Base-by-base conservation (phyloP, 495 filamentous ascomycete genomes). In the Aspergillus olivimuriae region DNA sequence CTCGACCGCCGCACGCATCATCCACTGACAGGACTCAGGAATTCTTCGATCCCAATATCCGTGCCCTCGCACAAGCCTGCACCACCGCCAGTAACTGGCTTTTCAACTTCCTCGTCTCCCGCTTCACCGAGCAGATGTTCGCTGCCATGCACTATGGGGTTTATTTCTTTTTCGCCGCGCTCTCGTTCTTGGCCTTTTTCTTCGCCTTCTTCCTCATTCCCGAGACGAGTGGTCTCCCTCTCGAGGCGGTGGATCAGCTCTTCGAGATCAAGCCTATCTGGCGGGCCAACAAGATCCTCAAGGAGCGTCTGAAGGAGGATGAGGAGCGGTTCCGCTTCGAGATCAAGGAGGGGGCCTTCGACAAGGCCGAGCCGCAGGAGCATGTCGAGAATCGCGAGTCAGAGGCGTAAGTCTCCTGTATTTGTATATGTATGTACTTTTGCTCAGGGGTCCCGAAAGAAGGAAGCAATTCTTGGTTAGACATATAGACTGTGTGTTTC, bases 81-180 rank as follows among this genome's bases (percentile, higher is more conserved):
- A 80, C 82, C 8, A 76, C 82, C 6, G 76, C 76, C 18, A 81
- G 76, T 52, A 85, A 87, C 65, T 87, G 83, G 83, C 75, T 86
- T 40, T 84, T 76, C 70, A 85, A 86, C 65, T 87, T 87, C 66
- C 74, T 86, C 55, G 69, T 88, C 45, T 74, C 74, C 1, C 74
- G 83, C 24, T 86, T 84, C 61, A 86, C 82, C 0, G 77, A 81
- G 15, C 81, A 88, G 53, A 87, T 87, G 80, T 86, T 88, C 62
- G 59, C 72, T 19, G 70, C 57, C 17, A 83, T 86, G 74, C 66
- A 66, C 14, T 84, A 83, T 59, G 84, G 82, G 21, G 83, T 86
- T 2, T 88, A 84, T 62, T 84, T 86, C 59, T 86, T 87, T 71
- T 87, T 88, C 55, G 82, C 82, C 3, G 72, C 75, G 0, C 66